Percentiles rank a stretch among this genome's conserved stretches.
Evolutionary conservation across 2,329 filamentous ascomycete genomes (phyloP).

Genomic region (Fusarium bulbicola): DNA sequence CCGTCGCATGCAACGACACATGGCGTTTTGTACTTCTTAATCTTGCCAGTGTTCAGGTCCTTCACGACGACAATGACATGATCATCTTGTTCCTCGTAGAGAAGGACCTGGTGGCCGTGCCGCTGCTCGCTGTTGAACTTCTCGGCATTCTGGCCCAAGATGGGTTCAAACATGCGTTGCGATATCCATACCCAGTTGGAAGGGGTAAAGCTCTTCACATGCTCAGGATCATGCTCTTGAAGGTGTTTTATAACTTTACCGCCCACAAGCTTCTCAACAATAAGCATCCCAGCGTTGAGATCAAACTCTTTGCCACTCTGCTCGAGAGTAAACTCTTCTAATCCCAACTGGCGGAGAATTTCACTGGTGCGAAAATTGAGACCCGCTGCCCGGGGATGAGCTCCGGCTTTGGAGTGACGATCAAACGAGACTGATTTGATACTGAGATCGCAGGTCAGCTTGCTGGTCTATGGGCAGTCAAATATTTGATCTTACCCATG

Average conservation of each 20-base stretch:
- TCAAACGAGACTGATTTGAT: background rate
- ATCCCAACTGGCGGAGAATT: background rate
- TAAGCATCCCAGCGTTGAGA: background rate
- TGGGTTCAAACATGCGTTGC: background rate
- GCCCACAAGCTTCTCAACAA: background rate
- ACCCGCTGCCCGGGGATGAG: background rate
- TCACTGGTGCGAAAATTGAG: background rate
- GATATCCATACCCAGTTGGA: constrained; percentile 1
- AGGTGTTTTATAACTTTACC: background rate
- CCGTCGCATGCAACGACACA: background rate
- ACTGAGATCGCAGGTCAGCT: background rate
- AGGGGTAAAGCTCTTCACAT: background rate
- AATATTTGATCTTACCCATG: background rate
- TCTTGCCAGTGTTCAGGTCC: background rate
- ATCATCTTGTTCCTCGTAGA: background rate
- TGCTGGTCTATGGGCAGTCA: rapidly evolving
- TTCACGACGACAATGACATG: background rate
- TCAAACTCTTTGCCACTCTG: background rate
- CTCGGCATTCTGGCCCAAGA: background rate
- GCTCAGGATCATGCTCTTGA: background rate
- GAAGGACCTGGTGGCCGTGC: background rate
- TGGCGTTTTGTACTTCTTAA: background rate
- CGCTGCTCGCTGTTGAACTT: background rate
- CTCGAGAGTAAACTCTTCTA: background rate
- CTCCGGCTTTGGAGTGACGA: background rate